These are phyloP conservation scores for Pseudonectria foliicola DNA, from an alignment of 2,329 filamentous ascomycete genomes.

Conservation along the genomic window DNA sequence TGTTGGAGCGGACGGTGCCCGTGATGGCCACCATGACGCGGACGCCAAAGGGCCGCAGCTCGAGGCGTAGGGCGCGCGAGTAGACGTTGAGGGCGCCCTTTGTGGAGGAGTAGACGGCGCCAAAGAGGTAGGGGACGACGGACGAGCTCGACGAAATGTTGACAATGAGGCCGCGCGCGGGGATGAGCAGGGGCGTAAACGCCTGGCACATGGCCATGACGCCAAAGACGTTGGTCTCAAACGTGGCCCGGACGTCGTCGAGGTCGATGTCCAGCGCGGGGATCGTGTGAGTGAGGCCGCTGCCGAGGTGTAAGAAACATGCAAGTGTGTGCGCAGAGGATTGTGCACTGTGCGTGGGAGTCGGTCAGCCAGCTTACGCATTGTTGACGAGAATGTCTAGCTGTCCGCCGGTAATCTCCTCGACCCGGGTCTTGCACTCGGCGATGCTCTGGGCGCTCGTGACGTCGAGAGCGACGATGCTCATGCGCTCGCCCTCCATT, in stretches of 20 bases:
- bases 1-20: conserved; percentile 46
- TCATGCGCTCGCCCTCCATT: conserved; percentile 41
- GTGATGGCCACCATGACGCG: conserved; percentile 52
- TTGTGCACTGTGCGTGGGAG: no score
- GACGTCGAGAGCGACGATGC: conserved; percentile 45
- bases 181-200: conserved; percentile 43
- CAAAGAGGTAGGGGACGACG: conserved; percentile 45
- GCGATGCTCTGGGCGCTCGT: conserved; percentile 44
- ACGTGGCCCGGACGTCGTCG: conserved; percentile 45
- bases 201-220: conserved; percentile 49
- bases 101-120: conserved; percentile 45
- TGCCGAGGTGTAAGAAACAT: conserved; percentile 20
- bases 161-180: conserved; percentile 43
- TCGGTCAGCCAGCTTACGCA: no score
- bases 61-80: conserved; percentile 46
- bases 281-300: conserved; percentile 44
- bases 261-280: conserved; percentile 46
- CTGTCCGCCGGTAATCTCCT: conserved; percentile 41
- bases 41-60: conserved; percentile 46
- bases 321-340: no score
- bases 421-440: conserved; percentile 39
- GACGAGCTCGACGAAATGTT: conserved; percentile 48
- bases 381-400: conserved; percentile 56
- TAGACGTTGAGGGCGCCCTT: conserved; percentile 49
- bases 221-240: conserved; percentile 51